Evolutionary conservation across 495 filamentous ascomycete species (phyloP), one percentile per base, ranked within the genome.

Genomic region (Cercophora samala): DNA sequence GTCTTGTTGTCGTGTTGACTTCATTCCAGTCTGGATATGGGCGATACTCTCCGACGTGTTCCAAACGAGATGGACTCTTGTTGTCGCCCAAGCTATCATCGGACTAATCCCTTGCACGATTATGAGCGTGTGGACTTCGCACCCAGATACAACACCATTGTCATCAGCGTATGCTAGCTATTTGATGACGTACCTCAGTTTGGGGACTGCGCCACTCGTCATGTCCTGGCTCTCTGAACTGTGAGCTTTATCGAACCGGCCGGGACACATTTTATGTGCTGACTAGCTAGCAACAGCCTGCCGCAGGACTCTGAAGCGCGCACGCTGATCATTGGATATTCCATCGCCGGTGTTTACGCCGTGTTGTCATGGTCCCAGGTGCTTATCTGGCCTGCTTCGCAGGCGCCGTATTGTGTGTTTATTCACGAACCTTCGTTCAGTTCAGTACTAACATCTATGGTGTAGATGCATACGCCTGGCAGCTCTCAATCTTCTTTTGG

Each of bases 311-410:
- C 78, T 0, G 78, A 80, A 56, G 78, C 76, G 4, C 75, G 78
- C 15, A 73, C 78, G 1, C 65, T 78, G 59, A 76, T 80, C 32
- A 74, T 81, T 4, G 78, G 77, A 13, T 71, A 78, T 37, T 75
- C 78, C 2, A 76, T 80, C 18, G 78, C 78, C 29, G 70, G 74
- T 4, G 75, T 79, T 46, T 79, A 80, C 56, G 78, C 76, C 8
- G 66, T 80, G 3, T 69, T 78, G 18, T 72, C 78, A 0, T 80
- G 78, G 78, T 77, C 74, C 5, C 78, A 80, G 60, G 78, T 80
- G 1, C 73, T 80, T 4, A 72, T 79, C n/a, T 80, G 78, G 78
- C 78, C 78, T 1, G 78, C 78, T 17, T 70, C 74, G 8, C 72
- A 80, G 62, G 78, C 78, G 5, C 78, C 78, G 22, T 76, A 76